These are phyloP conservation scores for Actinomucor elegans DNA, from an alignment of 371 early-diverging fungal species.

Conservation along the genomic window DNA sequence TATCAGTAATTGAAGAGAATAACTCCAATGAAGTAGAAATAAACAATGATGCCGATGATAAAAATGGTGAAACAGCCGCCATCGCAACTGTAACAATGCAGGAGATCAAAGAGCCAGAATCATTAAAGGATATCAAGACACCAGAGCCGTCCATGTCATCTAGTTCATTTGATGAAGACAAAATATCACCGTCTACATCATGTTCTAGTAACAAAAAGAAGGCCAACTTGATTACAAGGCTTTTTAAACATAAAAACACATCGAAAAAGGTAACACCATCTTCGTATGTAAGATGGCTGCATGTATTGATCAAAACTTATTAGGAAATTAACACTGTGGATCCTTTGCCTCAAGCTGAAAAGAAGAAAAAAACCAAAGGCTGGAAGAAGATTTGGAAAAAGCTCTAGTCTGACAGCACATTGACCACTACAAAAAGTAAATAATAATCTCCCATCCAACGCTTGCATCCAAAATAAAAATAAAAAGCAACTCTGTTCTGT, in stretches of 20 bases:
- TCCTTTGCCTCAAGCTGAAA: background rate
- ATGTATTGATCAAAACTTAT: too few relatives aligned
- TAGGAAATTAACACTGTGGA: background rate
- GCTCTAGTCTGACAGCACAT: background rate
- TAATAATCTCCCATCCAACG: background rate
- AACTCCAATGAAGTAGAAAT: too few relatives aligned
- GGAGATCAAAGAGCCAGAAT: background rate
- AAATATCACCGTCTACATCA: background rate
- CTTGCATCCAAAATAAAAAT: too few relatives aligned
- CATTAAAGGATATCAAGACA: background rate
- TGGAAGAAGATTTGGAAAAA: constrained; percentile 3
- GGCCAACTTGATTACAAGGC: background rate
- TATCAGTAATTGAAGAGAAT: too few relatives aligned
- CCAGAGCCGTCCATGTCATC: background rate
- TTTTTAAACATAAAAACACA: constrained; percentile 2
- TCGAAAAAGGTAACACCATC: background rate
- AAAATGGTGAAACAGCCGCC: background rate
- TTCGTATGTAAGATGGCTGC: background rate
- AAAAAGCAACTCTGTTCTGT: background rate
- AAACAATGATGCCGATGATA: too few relatives aligned
- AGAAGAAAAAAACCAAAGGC: constrained; percentile 1
- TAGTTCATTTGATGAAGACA: background rate
- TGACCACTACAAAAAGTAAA: background rate
- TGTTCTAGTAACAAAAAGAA: background rate
- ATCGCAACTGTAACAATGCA: background rate